A percentile compares a stretch with the other conserved stretches of the same genome.
Conservation (phyloP, 2,329 filamentous ascomycete genomes). For the Chrysosporium keratinophilum region DNA sequence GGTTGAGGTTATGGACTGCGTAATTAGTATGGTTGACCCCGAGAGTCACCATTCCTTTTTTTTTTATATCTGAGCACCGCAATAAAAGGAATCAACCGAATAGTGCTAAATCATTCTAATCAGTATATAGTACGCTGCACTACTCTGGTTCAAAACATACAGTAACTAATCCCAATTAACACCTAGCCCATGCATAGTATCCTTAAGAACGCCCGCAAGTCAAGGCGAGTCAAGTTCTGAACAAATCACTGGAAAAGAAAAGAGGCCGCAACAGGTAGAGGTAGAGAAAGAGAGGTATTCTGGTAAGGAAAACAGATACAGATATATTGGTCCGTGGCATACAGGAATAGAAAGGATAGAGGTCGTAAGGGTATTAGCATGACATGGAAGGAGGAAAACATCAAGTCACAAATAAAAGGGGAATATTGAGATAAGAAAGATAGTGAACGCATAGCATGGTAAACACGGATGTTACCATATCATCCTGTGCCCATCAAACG, state of each 20-base stretch:
- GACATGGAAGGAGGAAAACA: not conserved
- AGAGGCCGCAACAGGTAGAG: not conserved
- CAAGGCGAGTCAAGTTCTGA: not conserved
- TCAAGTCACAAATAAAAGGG: not conserved
- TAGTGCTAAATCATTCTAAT: not conserved
- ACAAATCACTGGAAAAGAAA: not conserved
- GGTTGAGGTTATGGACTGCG: too few species aligned
- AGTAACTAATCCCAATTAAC: constrained; percentile 6
- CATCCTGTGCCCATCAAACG: constrained; percentile 8
- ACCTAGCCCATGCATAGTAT: constrained; percentile 9
- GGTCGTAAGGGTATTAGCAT: not conserved
- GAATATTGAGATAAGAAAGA: not conserved
- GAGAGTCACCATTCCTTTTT: too few species aligned
- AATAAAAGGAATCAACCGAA: too few species aligned
- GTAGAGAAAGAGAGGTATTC: not conserved
- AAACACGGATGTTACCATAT: not conserved
- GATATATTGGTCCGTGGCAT: not conserved
- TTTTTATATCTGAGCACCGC: too few species aligned
- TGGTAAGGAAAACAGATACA: not conserved
- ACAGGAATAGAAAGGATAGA: not conserved
- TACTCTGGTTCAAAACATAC: constrained; percentile 1
- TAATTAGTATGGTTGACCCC: too few species aligned
- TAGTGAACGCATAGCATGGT: not conserved
- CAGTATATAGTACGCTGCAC: constrained; percentile 7
- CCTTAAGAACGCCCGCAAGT: constrained; percentile 4